Conservation (phyloP, 306 rosid genomes). For the Fragaria nilgerrensis region DNA sequence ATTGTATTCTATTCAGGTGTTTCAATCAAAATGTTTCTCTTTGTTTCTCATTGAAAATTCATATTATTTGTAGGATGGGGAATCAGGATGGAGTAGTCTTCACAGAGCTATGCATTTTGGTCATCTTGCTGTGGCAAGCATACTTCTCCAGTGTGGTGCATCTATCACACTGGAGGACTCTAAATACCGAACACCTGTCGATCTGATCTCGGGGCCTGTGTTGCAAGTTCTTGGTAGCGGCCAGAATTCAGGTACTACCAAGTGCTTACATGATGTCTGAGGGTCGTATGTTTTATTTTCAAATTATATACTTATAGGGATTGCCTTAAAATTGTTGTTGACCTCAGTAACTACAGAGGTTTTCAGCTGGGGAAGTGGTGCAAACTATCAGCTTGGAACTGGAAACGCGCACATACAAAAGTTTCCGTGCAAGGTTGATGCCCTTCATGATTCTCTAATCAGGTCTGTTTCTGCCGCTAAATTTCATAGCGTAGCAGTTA, state of each 20-base stretch:
- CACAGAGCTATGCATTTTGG: conserved; percentile 97
- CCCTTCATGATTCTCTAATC: conserved; percentile 65
- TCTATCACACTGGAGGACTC: conserved; percentile 74
- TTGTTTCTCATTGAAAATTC: conserved; percentile 4
- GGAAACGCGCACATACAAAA: conserved; percentile 92
- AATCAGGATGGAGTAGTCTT: conserved; percentile 98
- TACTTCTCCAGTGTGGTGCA: conserved; percentile 87
- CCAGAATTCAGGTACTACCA: conserved; percentile 51
- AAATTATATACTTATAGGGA: conserved; percentile 11
- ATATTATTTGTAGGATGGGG: conserved; percentile 66
- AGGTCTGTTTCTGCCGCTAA: conserved; percentile 82
- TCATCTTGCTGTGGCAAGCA: conserved; percentile 82
- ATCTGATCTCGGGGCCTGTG: conserved; percentile 86
- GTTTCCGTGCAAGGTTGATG: conserved; percentile 87
- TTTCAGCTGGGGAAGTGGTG: conserved; percentile 95
- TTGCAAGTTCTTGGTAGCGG: conserved; percentile 55
- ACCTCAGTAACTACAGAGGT: conserved; percentile 75
- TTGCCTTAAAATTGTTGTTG: conserved; percentile 28
- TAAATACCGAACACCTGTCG: conserved; percentile 76
- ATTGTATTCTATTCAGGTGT: background rate
- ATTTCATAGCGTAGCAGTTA: conserved; percentile 92
- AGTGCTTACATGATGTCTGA: conserved; percentile 30
- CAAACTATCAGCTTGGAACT: conserved; percentile 97
- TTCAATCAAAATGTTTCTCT: conserved; percentile 10
- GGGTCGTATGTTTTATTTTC: conserved; percentile 19